Percentiles rank a stretch among this genome's conserved stretches.
Conservation (phyloP, 2,329 filamentous ascomycete species). For the Penicillium sclerotigenum region DNA sequence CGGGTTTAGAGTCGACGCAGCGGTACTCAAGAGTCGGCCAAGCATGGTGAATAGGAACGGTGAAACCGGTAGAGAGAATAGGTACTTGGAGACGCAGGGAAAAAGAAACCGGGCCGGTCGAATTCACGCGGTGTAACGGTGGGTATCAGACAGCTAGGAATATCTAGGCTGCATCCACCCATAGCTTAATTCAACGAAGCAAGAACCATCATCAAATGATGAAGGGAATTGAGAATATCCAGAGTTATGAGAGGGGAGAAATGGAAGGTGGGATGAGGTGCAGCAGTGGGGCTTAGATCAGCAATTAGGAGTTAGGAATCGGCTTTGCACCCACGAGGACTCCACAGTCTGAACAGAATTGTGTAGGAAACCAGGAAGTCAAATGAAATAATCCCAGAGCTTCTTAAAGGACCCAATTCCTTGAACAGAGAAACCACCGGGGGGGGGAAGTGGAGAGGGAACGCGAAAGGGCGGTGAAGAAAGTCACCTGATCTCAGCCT, state of each 20-base stretch:
- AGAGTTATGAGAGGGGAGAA: conserved; percentile 10
- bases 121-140: conserved; percentile 21
- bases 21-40: conserved; percentile 44
- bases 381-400: conserved; percentile 10
- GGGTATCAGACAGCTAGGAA: conserved; percentile 31
- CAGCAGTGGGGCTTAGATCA: conserved; percentile 21
- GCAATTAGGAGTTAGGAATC: conserved; percentile 17
- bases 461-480: conserved; percentile 30
- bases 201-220: conserved; percentile 29
- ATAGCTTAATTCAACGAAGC: conserved; percentile 29
- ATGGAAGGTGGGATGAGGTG: conserved; percentile 26
- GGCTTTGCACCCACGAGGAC: conserved; percentile 8
- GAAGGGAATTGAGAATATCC: conserved; percentile 8
- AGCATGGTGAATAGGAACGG: conserved; percentile 36
- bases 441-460: conserved; percentile 19
- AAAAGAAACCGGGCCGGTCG: conserved; percentile 13
- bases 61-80: conserved; percentile 11
- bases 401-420: conserved; percentile 9
- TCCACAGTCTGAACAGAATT: conserved; percentile 12
- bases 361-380: conserved; percentile 3
- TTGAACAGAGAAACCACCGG: conserved; percentile 12
- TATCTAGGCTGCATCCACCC: conserved; percentile 34
- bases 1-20: conserved; percentile 44
- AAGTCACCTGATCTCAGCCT: conserved; percentile 28
- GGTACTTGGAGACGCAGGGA: conserved; percentile 12